Base-by-base conservation (phyloP, 352 stramenopile genomes). In the Aphanomyces euteiches region DNA sequence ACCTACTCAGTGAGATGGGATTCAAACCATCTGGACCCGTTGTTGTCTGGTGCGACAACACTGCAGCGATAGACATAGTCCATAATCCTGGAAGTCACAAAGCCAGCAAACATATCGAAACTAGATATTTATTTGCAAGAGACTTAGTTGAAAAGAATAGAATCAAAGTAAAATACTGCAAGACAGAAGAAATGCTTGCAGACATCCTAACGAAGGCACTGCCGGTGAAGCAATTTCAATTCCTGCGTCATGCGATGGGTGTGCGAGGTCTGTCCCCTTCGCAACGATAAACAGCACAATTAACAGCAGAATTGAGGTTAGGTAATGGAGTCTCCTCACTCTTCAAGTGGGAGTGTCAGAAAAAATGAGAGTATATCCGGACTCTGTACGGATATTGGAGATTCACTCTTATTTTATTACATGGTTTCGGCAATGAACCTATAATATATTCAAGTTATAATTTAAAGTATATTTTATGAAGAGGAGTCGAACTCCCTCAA, bases 281-380 rank as follows among this genome's bases (percentile, higher is more conserved):
- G n/a, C n/a, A n/a, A n/a, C n/a, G n/a, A n/a, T n/a, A n/a, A n/a
- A n/a, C n/a, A n/a, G n/a, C n/a, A n/a, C n/a, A n/a, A n/a, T n/a
- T 15, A 15, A 53, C 45, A 53, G 13, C 45, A 53, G 45, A 2
- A 53, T 53, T 19, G 1, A 2, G n/a, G 13, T 53, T n/a, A 28
- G 28, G 28, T 28, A 2, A 2, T 0, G 2, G 45, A 1, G 45
- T 53, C n/a, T 15, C n/a, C 13, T 53, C 45, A 53, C 45, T 53
- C 45, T 53, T 53, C 45, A 53, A 53, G 45, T 53, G 45, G 45
- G 45, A 53, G 45, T 53, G 45, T 53, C 2, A 19, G n/a, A 53
- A n/a, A n/a, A n/a, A 2, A 53, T 53, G 13, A 19, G 1, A n/a
- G n/a, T 53, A n/a, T n/a, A 1, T 53, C 13, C 45, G n/a, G n/a